Base-by-base conservation (phyloP, 2,329 filamentous ascomycete genomes). In the Colletotrichum tanaceti region DNA sequence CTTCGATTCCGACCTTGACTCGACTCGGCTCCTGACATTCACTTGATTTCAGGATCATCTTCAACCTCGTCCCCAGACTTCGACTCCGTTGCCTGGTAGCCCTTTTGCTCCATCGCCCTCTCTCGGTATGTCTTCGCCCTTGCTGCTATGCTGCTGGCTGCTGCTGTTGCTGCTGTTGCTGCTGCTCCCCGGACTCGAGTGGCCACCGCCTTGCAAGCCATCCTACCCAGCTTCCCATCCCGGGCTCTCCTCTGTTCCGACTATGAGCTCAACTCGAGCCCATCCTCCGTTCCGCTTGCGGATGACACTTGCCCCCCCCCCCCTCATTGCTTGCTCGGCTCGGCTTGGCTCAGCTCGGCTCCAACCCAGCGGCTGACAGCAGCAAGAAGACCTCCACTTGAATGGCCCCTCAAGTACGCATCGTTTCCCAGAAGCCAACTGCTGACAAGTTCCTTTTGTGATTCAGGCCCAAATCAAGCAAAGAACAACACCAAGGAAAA, bases 11-110 rank as follows among this genome's bases (percentile, higher is more conserved):
- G 52, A 63, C 52, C 50, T 54, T 44, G 59, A 57, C 41, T 60
- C 63, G 55, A 60, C 55, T 60, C 63, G 55, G 53, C 55, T 58
- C 60, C 68, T 70, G 68, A 68, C 54, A 59, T 55, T 71, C 60
- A 55, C 61, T 71, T 66, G 69, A 71, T 61, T 52, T 69, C 65
- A 71, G 69, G 69, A 53, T 65, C 50, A 50, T 59, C 52, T 39
- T 62, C 65, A 61, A 60, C 44, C 50, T 70, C 64, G 43, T 44
- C 38, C 62, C 55, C 55, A 68, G 65, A 64, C 58, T 67, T 60
- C 65, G 60, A 69, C 69, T 58, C 59, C 62, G 55, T 70, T 57
- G 67, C 58, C 67, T 50, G 67, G 63, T 58, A 43, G 50, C 52
- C 39, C 24, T 20, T 53, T 46, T 53, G 35, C 62, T 68, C 39